Conservation (phyloP, 768 basidiomycete species). For the Tricholoma saponaceum region DNA sequence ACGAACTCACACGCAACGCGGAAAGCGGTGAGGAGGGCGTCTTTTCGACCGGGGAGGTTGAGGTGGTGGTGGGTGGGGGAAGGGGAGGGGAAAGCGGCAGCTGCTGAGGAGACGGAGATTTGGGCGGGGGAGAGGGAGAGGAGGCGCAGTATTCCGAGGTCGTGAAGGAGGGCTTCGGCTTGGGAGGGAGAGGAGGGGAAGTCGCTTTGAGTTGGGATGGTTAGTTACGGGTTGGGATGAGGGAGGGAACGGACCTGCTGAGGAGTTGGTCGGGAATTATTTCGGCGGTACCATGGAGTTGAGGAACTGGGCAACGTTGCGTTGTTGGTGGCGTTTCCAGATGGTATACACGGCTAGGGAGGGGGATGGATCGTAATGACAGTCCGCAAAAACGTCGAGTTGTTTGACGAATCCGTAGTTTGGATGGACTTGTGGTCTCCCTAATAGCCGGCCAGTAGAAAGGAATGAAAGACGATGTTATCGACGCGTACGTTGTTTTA, state of each 20-base stretch:
- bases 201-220: no score
- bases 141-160: no score
- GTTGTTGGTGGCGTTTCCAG: conserved; percentile 54
- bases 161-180: no score
- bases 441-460: not conserved
- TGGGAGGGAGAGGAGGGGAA: no score
- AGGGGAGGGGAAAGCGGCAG: conserved; percentile 21
- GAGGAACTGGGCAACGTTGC: conserved; percentile 49
- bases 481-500: conserved; percentile 39
- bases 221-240: no score
- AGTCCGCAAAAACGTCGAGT: conserved; percentile 49
- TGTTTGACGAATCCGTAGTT: conserved; percentile 60
- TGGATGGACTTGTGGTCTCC: conserved; percentile 34
- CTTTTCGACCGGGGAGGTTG: conserved; percentile 34
- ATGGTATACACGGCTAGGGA: conserved; percentile 43
- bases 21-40: conserved; percentile 40
- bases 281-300: conserved; percentile 43
- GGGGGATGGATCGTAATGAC: conserved; percentile 41
- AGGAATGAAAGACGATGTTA: no score
- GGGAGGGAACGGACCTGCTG: conserved; percentile 36
- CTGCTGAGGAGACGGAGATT: conserved; percentile 16
- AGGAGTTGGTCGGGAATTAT: conserved; percentile 47
- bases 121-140: conserved; percentile 20
- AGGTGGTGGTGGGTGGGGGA: conserved; percentile 39
- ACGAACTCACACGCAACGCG: conserved; percentile 44